Base-by-base conservation (phyloP, 805 yeast species). In the Kodamaea kaohsiungensis region DNA sequence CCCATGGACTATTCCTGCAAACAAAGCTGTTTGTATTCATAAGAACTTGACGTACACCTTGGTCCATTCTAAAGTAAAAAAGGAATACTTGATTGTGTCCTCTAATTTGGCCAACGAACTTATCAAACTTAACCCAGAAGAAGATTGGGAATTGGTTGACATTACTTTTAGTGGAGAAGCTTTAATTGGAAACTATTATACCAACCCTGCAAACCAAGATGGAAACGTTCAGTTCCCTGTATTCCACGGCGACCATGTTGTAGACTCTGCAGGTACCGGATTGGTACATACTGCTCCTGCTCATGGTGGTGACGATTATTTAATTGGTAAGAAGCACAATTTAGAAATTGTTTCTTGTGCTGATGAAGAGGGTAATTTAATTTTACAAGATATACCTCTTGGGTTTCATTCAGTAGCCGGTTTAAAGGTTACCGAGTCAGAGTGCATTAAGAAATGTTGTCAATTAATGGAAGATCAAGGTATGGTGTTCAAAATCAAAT, bases 251-350 rank as follows among this genome's bases (percentile, higher is more conserved):
- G 83, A 80, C 52, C 96, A 92, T 68, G 98, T 96, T 10, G 84
- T 90, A 0, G 81, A 82, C 54, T 60, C 80, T 0, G 84, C 95
- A 0, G 99, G 99, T 68, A 90, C 99, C 0, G 99, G 99, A 1
- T 72, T 95, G 12, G 99, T 95, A 0, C 99, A 95, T 66, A 88
- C 91, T 17, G 98, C 99, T 0, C 98, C 99, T 1, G 98, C 98
- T 0, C 99, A 95, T 67, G 99, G 99, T 63, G 82, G 85, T 62
- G 99, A 95, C 60, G 99, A 95, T 73, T 92, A 89, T 65, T 63
- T 86, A 7, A 78, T 87, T 37, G 93, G 96, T 35, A 68, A 80
- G 54, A 69, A 75, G 18, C 71, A 87, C 57, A 77, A 76, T 0
- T 76, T 95, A 18, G 74, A 70, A 8, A 82, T 89, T 0, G 81